phyloP scores from a whole-genome alignment of 371 early-diverging fungal species.

The Apophysomyces ossiformis region DNA sequence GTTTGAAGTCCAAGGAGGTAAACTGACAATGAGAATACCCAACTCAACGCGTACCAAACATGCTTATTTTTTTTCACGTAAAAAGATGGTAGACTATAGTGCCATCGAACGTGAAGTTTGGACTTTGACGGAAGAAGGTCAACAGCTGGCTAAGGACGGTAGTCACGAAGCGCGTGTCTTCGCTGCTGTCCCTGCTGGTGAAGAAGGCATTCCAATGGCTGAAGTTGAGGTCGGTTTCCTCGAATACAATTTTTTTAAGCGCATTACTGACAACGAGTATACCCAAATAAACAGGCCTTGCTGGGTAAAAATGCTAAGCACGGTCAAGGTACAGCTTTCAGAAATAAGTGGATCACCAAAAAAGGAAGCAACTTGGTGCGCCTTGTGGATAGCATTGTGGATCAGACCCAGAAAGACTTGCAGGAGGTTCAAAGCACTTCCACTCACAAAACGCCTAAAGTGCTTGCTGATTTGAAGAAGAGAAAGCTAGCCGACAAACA shows the following conservation, averaged over 20 bases:
- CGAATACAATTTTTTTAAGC: conserved; percentile 4
- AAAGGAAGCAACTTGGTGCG: conserved; percentile 73
- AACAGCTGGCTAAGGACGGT: conserved; percentile 83
- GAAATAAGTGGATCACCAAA: conserved; percentile 97
- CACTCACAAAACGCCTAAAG: conserved; percentile 65
- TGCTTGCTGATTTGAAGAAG: conserved; percentile 85
- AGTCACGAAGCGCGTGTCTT: conserved; percentile 95
- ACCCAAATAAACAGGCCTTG: conserved; percentile 27
- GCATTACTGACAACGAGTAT: not conserved
- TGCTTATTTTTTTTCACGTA: conserved; percentile 2
- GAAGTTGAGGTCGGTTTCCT: conserved; percentile 69
- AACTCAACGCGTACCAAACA: conserved; percentile 4
- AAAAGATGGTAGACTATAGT: conserved; percentile 85
- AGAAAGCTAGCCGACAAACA: conserved; percentile 83
- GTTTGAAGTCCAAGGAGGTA: conserved; percentile 88
- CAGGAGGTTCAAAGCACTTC: conserved; percentile 67
- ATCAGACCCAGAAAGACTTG: conserved; percentile 84
- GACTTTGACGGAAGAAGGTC: conserved; percentile 87
- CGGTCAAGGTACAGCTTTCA: conserved; percentile 95
- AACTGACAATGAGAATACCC: not conserved
- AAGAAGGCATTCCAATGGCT: conserved; percentile 79
- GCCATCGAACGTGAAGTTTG: conserved; percentile 83
- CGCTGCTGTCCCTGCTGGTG: conserved; percentile 83
- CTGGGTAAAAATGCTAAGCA: conserved; percentile 85
- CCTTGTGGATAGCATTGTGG: conserved; percentile 77